These are phyloP conservation scores for Pouteria campechiana DNA, from an alignment of 179 eudicot genomes.

Conservation along the genomic window DNA sequence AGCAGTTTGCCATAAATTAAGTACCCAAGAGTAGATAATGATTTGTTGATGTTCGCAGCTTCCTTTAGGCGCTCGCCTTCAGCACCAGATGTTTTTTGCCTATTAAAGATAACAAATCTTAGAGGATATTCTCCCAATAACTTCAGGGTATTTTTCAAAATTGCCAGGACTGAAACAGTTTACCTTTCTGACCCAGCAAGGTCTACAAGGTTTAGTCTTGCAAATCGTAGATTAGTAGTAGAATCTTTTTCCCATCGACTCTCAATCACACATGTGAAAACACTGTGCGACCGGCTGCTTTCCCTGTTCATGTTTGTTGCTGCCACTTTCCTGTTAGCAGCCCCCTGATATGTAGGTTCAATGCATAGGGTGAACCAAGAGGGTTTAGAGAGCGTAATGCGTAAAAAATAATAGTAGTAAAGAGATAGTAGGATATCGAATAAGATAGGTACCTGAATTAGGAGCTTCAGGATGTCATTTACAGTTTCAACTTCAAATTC, in stretches of 20 bases:
- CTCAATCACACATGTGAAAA: conserved; percentile 85
- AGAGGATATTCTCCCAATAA: too few relatives aligned
- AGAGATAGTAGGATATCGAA: too few relatives aligned
- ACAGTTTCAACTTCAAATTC: conserved; percentile 93
- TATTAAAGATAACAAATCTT: conserved; percentile 20
- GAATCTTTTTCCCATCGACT: conserved; percentile 96
- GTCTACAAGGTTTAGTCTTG: conserved; percentile 92
- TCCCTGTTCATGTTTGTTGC: conserved; percentile 97
- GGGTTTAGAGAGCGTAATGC: too few relatives aligned
- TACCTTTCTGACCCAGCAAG: conserved; percentile 99
- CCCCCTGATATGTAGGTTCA: conserved; percentile 45
- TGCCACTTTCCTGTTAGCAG: conserved; percentile 87
- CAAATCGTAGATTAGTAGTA: conserved; percentile 69
- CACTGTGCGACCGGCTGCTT: conserved; percentile 98
- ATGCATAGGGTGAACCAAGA: not conserved
- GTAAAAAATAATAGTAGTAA: too few relatives aligned
- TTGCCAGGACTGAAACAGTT: not conserved
- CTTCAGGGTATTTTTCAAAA: too few relatives aligned
- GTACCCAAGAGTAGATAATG: conserved; percentile 93
- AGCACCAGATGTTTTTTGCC: conserved; percentile 98
- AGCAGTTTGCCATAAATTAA: not conserved
- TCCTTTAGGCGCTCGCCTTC: conserved; percentile 97
- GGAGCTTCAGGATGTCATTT: conserved; percentile 70
- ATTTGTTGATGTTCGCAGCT: conserved; percentile 93
- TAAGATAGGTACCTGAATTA: conserved; percentile 46